Evolutionary conservation across 2,329 filamentous ascomycete genomes (phyloP), one percentile per base, ranked within the genome.

Genomic region (Colletotrichum sp.): DNA sequence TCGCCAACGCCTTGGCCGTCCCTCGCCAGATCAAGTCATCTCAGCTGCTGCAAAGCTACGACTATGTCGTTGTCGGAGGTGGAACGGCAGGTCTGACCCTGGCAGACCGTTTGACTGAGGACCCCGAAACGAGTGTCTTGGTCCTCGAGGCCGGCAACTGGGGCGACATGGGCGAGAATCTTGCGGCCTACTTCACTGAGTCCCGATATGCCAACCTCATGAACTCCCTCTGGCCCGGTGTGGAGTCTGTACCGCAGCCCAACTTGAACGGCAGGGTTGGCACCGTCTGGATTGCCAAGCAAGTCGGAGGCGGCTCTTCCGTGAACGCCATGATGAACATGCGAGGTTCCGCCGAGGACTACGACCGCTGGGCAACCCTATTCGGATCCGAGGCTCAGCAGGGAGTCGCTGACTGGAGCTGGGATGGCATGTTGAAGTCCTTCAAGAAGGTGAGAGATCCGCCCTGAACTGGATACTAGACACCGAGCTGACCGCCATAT

Each of bases 391-490:
- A 78, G 12, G 61, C 68, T 8, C 54, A 66, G 43, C 38, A 70
- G 62, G 64, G 68, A 29, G 51, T 65, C 21, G 80, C 78, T 4
- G 73, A 77, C 34, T 87, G 85, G 80, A 79, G 84, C 16, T 82
- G 79, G 80, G 69, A 78, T 34, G 72, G 78, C 33, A 61, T 89
- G 15, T 77, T 85, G 2, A 85, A 84, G 0, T 88, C 86, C 58
- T 84, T 88, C 72, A 83, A 82, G 47, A 87, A 87, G 78, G 85
- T 83, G 57, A 72, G 29, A 47, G 6, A 7, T 12, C 13, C 7
- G 3, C 18, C n/a, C 18, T 57, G 8, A 16, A 12, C 21, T 43
- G 1, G 24, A n/a, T 21, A 1, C 3, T 8, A 18, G 29, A 34
- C 38, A 33, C 2, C 4, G 5, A 72, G 27, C 65, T 69, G 16